These are phyloP conservation scores for Sambucus nigra DNA, from an alignment of 129 eudicot genomes.

Conservation along the genomic window DNA sequence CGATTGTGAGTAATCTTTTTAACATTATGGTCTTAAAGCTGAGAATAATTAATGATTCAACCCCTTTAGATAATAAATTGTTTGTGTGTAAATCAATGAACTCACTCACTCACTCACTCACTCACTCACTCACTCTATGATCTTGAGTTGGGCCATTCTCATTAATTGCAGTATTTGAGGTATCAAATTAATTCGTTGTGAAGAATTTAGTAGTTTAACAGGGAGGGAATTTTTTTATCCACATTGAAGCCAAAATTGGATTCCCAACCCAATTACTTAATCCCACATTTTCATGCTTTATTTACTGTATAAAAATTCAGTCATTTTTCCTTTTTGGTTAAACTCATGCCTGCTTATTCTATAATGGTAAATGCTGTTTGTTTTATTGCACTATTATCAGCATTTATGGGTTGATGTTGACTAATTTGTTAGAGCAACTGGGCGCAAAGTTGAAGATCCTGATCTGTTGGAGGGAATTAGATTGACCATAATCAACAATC, in stretches of 20 bases:
- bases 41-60: background rate
- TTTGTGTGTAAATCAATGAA: too few species aligned
- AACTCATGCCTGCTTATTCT: too few species aligned
- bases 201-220: too few species aligned
- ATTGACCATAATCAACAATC: conserved; percentile 82
- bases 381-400: conserved; percentile 3
- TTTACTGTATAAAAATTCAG: too few species aligned
- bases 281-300: background rate
- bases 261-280: too few species aligned
- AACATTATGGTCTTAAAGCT: background rate
- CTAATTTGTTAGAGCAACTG: conserved; percentile 42
- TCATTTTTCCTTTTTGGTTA: background rate
- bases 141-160: too few species aligned
- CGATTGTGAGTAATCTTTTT: conserved; percentile 40
- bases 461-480: conserved; percentile 95
- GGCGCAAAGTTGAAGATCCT: conserved; percentile 96
- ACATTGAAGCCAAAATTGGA: too few species aligned
- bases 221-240: too few species aligned
- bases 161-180: too few species aligned
- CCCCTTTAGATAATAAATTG: background rate
- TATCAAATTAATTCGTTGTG: too few species aligned
- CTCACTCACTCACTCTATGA: too few species aligned
- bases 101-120: too few species aligned
- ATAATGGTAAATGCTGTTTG: background rate
- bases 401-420: conserved; percentile 2